Base-by-base conservation (phyloP, 225 moss, liverwort and hornwort genomes). In the Bryoerythrophyllum caledonicum region DNA sequence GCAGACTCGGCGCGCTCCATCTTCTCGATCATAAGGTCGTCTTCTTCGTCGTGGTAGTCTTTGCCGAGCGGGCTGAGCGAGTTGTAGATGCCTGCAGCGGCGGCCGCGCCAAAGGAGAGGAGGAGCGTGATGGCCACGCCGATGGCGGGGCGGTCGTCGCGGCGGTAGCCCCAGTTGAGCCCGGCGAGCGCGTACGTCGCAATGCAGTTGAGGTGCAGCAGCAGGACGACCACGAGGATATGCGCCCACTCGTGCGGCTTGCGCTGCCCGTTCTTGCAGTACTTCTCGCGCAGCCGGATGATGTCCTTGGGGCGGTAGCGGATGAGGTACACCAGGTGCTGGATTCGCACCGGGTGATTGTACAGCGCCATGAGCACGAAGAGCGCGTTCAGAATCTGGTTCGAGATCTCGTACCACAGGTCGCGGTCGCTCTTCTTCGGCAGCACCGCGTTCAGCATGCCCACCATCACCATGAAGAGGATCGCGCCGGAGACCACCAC, bases 381-480 rank as follows among this genome's bases (percentile, higher is more conserved):
- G 7, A 96, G 85, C 3, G 96, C 96, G 73, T 96, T 96, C 28
- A 96, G 76, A 65, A 92, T 91, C 78, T 96, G 96, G 62, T 96
- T 96, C 1, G 89, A 91, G 25, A 96, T 87, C 78, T 96, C 96
- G 65, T 91, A 96, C 89, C 92, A 89, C 16, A 88, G 77, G 41
- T 96, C 87, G 54, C 96, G 88, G 43, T 82, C 84, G 23, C 55
- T 77, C 79, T 82, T 94, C 21, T 15, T 71, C 11, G 91, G 96
- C 14, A 96, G 61, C 6, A 86, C 94, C 27, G 17, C 70, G 73
- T 94, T 88, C 5, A 96, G 79, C 96, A 96, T 96, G 26, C 96
- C 96, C 43, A 88, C 86, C 94, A 96, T 92, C 46, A 96, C 96
- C 96, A 96, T 96, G 79, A 96, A 96, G 59, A 96, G 83, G 69